Evolutionary conservation across 805 yeast species (phyloP).

Genomic region (Cyberlindnera mrakii): DNA sequence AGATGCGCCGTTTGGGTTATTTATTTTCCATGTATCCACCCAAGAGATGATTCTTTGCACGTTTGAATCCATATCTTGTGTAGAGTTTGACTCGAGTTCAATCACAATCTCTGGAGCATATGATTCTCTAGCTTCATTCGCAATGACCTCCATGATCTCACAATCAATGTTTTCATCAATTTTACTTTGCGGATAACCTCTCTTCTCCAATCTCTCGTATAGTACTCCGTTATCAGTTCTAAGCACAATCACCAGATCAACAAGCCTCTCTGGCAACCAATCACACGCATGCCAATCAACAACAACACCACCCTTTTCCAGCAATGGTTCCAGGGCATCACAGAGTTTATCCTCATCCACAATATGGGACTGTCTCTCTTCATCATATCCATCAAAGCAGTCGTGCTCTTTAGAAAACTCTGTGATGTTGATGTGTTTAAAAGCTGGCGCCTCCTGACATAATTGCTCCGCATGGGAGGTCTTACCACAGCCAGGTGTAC

Average conservation of each 20-base stretch:
- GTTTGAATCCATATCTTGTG: constrained; percentile 77
- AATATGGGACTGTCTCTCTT: constrained; percentile 74
- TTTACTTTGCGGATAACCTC: constrained; percentile 78
- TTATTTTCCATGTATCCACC: constrained; percentile 68
- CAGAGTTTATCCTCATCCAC: constrained; percentile 89
- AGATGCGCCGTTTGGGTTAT: constrained; percentile 56
- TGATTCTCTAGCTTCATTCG: constrained; percentile 80
- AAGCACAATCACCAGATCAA: constrained; percentile 87
- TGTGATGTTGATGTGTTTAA: constrained; percentile 56
- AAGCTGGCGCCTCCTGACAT: constrained; percentile 42
- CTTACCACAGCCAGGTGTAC: constrained; percentile 93
- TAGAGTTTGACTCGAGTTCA: constrained; percentile 64
- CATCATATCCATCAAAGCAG: constrained; percentile 81
- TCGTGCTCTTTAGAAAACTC: constrained; percentile 74
- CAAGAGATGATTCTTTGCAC: constrained; percentile 70
- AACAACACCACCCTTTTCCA: constrained; percentile 81
- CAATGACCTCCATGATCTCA: constrained; percentile 91
- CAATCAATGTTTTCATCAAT: constrained; percentile 91
- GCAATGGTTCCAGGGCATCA: constrained; percentile 72
- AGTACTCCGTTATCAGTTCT: constrained; percentile 68
- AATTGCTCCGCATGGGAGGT: constrained; percentile 67
- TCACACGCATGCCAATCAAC: constrained; percentile 99
- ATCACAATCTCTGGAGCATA: constrained; percentile 79
- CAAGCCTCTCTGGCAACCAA: constrained; percentile 85
- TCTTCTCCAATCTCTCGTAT: constrained; percentile 65